These are phyloP conservation scores for Hebeloma cylindrosporum DNA, from an alignment of 768 basidiomycete genomes.

Conservation along the genomic window DNA sequence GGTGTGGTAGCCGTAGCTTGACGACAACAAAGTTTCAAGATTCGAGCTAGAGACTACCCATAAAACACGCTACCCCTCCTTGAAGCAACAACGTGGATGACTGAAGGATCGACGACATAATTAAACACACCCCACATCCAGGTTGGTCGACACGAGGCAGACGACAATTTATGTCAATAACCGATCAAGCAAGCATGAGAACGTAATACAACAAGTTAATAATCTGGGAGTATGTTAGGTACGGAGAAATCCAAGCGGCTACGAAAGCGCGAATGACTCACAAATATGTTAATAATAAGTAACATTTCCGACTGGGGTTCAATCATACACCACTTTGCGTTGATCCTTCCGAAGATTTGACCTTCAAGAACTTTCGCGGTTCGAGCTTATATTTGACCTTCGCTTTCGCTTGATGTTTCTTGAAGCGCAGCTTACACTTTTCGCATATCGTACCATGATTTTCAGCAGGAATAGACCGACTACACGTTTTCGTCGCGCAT, in stretches of 20 bases:
- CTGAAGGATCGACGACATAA: too few relatives aligned
- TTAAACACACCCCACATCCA: too few relatives aligned
- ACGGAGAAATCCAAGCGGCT: too few relatives aligned
- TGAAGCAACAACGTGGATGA: constrained; percentile 2
- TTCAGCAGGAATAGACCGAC: constrained; percentile 30
- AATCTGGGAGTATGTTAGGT: too few relatives aligned
- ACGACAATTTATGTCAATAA: too few relatives aligned
- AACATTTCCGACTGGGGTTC: neutral
- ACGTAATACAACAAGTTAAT: too few relatives aligned
- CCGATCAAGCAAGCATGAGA: too few relatives aligned
- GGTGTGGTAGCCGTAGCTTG: neutral
- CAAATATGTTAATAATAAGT: constrained; percentile 1
- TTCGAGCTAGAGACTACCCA: neutral
- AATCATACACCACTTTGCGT: neutral
- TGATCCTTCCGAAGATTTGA: neutral
- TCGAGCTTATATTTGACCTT: constrained; percentile 47
- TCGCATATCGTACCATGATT: constrained; percentile 38
- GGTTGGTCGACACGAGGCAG: too few relatives aligned
- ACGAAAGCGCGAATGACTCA: too few relatives aligned
- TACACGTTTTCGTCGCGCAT: constrained; percentile 40
- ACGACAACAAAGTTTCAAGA: neutral
- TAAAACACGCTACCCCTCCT: neutral
- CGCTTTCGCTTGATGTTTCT: constrained; percentile 43
- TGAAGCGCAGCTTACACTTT: constrained; percentile 44
- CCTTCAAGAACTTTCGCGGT: constrained; percentile 30